Base-by-base conservation (phyloP, 345 rosid species). In the Eutrema yunnanense region DNA sequence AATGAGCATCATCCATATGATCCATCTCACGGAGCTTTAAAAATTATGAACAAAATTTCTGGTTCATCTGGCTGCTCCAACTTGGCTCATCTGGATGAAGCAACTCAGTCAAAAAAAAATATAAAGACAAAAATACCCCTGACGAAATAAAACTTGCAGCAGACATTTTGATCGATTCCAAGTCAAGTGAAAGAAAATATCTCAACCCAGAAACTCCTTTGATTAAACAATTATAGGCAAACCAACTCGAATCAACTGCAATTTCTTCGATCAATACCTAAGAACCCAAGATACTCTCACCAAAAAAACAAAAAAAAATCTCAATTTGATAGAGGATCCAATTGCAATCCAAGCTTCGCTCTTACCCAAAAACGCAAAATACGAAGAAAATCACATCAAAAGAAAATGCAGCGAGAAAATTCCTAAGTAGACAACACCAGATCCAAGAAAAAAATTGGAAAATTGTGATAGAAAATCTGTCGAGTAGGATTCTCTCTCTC, bases 401-500 rank as follows among this genome's bases (percentile, higher is more conserved):
- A 27, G 10, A 7, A 36, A 75, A 61, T 34, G 69, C 49, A 60
- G 34, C 3, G 10, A 51, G 19, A 19, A 44, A 19, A 62, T 27
- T 19, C 6, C 9, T 0, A 32, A 19, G 73, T n/a, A 60, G 5
- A 60, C 2, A 63, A 48, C 62, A 76, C 13, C 67, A 76, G 80
- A 76, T 76, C 80, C 62, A 71, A 71, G 7, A 29, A 37, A 57
- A 8, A 27, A 27, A 53, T 8, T 38, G 32, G 16, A 51, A 40
- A 38, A 33, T 33, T 33, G 44, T 9, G 68, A 61, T 1, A 53
- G 30, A 58, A 57, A 67, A 11, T 48, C 10, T 50, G 44, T 63
- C 41, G 52, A 36, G 5, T 71, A 57, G 44, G 63, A 76, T 55
- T 76, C 37, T 49, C 65, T 52, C 58, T 53, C 53, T 51, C 61